Evolutionary conservation across 306 rosid genomes (phyloP).

Genomic region (Sphenostylis stenocarpa): DNA sequence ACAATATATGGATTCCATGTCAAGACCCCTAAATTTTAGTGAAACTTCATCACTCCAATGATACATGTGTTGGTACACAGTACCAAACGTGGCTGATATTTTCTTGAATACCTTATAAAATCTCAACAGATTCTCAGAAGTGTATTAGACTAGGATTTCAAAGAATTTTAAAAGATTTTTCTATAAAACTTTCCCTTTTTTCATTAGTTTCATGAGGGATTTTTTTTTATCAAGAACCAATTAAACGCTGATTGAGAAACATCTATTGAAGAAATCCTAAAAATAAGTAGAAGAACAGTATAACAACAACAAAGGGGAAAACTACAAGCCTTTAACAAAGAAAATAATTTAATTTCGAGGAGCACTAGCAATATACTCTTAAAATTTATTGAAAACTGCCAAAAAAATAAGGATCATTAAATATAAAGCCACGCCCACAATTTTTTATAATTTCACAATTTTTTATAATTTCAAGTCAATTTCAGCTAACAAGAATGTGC

Average conservation of each 20-base stretch:
- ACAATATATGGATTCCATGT: background rate
- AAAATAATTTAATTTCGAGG: background rate
- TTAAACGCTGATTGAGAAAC: background rate
- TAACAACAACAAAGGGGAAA: background rate
- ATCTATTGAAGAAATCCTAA: background rate
- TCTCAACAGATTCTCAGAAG: background rate
- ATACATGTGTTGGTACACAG: background rate
- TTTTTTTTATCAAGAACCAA: background rate
- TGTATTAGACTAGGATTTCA: no score
- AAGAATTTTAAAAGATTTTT: no score
- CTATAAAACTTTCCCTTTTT: background rate
- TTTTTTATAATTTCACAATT: background rate
- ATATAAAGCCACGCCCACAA: background rate
- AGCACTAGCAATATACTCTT: background rate
- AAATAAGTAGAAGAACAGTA: background rate
- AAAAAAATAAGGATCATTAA: no score
- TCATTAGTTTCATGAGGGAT: background rate
- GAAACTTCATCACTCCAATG: background rate
- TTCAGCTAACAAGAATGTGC: background rate
- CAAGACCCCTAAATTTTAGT: background rate
- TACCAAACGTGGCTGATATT: constrained; percentile 6
- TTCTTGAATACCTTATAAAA: background rate
- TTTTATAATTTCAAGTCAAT: background rate
- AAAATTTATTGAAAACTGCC: background rate
- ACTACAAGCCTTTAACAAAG: constrained; percentile 1